Evolutionary conservation across 345 rosid species (phyloP).

Genomic region (Eucalyptus cloeziana): DNA sequence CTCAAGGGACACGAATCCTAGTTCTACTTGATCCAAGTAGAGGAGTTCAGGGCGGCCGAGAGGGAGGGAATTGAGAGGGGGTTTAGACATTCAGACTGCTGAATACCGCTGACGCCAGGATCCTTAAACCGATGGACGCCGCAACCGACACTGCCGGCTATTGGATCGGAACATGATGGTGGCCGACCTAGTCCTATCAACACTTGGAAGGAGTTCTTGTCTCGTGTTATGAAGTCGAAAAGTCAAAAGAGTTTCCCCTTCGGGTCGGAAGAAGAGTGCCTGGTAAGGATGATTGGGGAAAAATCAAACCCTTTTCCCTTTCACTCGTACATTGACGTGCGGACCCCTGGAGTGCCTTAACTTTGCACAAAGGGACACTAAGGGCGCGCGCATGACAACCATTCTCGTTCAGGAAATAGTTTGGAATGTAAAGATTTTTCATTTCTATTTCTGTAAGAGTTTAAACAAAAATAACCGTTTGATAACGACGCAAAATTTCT

Average conservation of each 20-base stretch:
- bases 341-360: too few relatives aligned
- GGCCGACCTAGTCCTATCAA: conserved; percentile 37
- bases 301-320: not conserved
- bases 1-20: not conserved
- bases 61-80: not conserved
- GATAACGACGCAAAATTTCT: too few relatives aligned
- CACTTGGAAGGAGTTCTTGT: conserved; percentile 20
- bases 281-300: not conserved
- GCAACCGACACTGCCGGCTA: conserved; percentile 6
- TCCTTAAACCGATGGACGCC: conserved; percentile 21
- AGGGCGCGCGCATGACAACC: too few relatives aligned
- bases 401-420: too few relatives aligned
- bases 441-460: too few relatives aligned
- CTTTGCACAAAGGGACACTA: too few relatives aligned
- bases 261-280: not conserved
- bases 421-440: too few relatives aligned
- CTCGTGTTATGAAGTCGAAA: conserved; percentile 3
- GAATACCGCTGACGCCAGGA: conserved; percentile 9
- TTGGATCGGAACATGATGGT: conserved; percentile 4
- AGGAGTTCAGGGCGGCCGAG: conserved; percentile 7
- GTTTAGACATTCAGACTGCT: conserved; percentile 6
- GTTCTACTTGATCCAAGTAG: conserved; percentile 15
- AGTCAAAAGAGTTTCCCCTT: not conserved
- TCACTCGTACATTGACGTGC: not conserved
- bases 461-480: too few relatives aligned